phyloP scores from a whole-genome alignment of 108 stramenopile genomes.

The Epipyxis sp. region DNA sequence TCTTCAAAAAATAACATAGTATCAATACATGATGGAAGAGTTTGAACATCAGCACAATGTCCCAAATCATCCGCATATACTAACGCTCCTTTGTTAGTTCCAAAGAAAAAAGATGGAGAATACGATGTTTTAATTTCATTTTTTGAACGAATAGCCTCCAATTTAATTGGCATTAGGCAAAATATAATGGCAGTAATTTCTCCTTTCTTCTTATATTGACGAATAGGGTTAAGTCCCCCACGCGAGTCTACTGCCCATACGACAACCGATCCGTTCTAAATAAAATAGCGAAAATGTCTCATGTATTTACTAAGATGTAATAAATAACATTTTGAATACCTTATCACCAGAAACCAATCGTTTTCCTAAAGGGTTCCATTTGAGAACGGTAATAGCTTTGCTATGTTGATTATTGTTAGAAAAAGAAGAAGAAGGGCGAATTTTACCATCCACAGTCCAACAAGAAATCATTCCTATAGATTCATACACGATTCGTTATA shows the following conservation, averaged over 20 bases:
- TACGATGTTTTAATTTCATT: neutral
- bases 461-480: conserved; percentile 22
- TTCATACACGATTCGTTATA: conserved; percentile 13
- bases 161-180: conserved; percentile 30
- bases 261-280: conserved; percentile 36
- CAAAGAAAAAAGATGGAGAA: conserved; percentile 53
- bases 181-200: conserved; percentile 45
- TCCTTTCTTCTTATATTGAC: conserved; percentile 38
- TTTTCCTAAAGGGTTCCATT: conserved; percentile 48
- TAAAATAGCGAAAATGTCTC: neutral
- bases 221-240: conserved; percentile 32
- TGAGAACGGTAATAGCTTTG: conserved; percentile 39
- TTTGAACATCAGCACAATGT: conserved; percentile 52
- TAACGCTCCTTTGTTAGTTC: conserved; percentile 45
- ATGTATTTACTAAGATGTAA: neutral
- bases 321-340: conserved; percentile 32
- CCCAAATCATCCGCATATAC: conserved; percentile 58
- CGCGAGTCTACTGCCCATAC: conserved; percentile 51
- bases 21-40: conserved; percentile 41
- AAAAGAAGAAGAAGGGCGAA: neutral
- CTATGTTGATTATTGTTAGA: conserved; percentile 8
- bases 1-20: conserved; percentile 50
- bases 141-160: neutral
- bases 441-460: conserved; percentile 23
- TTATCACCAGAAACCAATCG: conserved; percentile 51